A percentile compares a stretch with the other conserved stretches of the same genome.
These are phyloP conservation scores for Eucalyptus globulus DNA, from an alignment of 345 rosid genomes.

Conservation along the genomic window DNA sequence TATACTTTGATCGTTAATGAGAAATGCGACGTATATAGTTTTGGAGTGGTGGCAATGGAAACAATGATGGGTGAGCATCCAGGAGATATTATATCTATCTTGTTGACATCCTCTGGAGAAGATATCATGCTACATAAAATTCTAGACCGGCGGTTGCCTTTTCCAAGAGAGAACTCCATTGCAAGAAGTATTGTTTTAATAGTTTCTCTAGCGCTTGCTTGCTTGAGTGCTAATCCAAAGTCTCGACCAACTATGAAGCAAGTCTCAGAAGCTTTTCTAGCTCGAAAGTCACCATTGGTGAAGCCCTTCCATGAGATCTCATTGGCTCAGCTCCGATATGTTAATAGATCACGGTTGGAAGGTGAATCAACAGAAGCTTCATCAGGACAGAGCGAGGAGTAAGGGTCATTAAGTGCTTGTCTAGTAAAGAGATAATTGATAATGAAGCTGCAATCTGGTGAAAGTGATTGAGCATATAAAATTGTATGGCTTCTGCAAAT, in stretches of 20 bases:
- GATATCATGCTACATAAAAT: neutral
- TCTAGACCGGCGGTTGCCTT: neutral
- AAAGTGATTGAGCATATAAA: neutral
- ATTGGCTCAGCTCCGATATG: neutral
- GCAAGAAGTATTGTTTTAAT: neutral
- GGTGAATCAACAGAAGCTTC: neutral
- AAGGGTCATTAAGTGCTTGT: too few species aligned
- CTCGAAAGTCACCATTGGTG: too few species aligned
- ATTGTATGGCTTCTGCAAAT: neutral
- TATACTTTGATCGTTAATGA: conserved; percentile 1
- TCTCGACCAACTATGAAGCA: neutral
- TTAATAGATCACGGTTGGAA: neutral
- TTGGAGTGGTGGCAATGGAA: conserved; percentile 11
- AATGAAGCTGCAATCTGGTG: neutral
- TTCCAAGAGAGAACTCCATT: neutral
- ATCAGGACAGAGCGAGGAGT: too few species aligned
- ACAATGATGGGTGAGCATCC: conserved; percentile 7
- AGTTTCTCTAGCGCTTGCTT: neutral
- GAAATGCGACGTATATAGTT: conserved; percentile 14
- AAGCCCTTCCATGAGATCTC: neutral
- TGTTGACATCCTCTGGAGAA: neutral
- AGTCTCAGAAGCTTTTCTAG: neutral
- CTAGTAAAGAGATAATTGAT: too few species aligned
- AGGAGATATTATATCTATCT: neutral
- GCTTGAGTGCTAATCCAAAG: neutral